Percentiles rank a stretch among this genome's conserved stretches.
Evolutionary conservation across 2,329 filamentous ascomycete species (phyloP).

Genomic region (Aspergillus clavatus): DNA sequence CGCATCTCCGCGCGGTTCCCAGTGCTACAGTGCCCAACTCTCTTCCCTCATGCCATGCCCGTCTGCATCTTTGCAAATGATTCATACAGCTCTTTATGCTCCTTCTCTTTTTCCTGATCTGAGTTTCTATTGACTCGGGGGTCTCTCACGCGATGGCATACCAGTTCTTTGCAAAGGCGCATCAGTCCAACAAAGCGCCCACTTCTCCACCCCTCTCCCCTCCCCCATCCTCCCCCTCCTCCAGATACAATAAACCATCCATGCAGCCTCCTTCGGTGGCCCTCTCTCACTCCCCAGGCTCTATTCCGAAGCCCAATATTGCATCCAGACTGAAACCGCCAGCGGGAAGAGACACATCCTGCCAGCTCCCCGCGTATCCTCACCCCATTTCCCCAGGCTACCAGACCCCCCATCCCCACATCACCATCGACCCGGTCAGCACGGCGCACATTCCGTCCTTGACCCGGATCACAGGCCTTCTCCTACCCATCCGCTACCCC

Average conservation of each 20-base stretch:
- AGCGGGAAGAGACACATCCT: slow-evolving; percentile 20
- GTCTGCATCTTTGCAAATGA: no score
- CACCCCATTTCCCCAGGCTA: slow-evolving; percentile 23
- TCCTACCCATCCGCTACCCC: slow-evolving; percentile 59
- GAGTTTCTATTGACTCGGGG: neutral
- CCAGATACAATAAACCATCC: slow-evolving; percentile 22
- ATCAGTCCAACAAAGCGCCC: slow-evolving; percentile 21
- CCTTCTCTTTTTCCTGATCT: neutral
- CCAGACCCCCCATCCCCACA: slow-evolving; percentile 43
- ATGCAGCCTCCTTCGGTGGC: slow-evolving; percentile 29
- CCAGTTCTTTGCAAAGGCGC: slow-evolving; percentile 35
- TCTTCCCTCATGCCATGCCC: no score
- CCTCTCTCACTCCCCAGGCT: slow-evolving; percentile 19
- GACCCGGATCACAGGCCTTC: slow-evolving; percentile 53
- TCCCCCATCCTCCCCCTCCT: slow-evolving; percentile 14
- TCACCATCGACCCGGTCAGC: slow-evolving; percentile 51
- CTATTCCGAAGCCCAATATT: slow-evolving; percentile 11
- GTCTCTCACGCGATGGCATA: slow-evolving; percentile 31
- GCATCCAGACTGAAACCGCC: slow-evolving; percentile 21
- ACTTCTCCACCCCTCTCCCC: slow-evolving; percentile 21
- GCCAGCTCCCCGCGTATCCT: slow-evolving; percentile 28
- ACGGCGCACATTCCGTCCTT: slow-evolving; percentile 52
- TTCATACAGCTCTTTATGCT: neutral
- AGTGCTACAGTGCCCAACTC: slow-evolving; percentile 4
- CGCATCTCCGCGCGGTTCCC: slow-evolving; percentile 32